Base-by-base conservation (phyloP, 257 asterid genomes). In the Solanum sitiens region DNA sequence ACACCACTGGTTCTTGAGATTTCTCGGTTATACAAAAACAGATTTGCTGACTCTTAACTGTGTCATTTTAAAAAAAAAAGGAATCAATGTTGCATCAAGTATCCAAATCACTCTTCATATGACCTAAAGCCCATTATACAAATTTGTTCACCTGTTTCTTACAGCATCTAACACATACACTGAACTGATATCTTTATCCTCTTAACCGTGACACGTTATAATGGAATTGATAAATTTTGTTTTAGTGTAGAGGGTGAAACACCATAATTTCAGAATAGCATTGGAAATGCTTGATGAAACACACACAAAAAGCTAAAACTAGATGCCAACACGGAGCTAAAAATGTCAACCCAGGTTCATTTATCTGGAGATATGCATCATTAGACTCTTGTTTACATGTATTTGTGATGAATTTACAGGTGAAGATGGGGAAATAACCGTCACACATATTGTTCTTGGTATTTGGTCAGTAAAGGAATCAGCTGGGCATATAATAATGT, bases 361-460 rank as follows among this genome's bases (percentile, higher is more conserved):
- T 63, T 80, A 44, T 44, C 40, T 27, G 40, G 84, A 27, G 40
- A 44, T 47, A 27, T 47, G 68, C 20, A 15, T 77, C 45, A 82
- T 82, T 53, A 47, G 85, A 82, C 68, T 82, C 71, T 82, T 82
- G 32, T 50, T 80, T 82, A 53, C 71, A 47, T 82, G 32, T 50
- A 82, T 30, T 50, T 45, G 85, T 82, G 30, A 30, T 50, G 45
- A 82, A 82, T 82, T 82, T 86, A 87, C 94, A 97, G 99, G 98
- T 86, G 98, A 93, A 87, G 90, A 90, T 70, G 99, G 98, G 71
- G 99, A 97, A 90, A 87, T 97, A 88, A 97, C 98, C 4, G 30
- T 88, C n/a, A 6, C 96, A 16, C 93, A 94, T 92, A 39, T 97
- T 86, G 91, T 89, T 84, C 99, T 95, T 83, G 99, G 99, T 8